Evolutionary conservation across 805 yeast species (phyloP), one percentile per base, ranked within the genome.

Genomic region (Pichia heedii): DNA sequence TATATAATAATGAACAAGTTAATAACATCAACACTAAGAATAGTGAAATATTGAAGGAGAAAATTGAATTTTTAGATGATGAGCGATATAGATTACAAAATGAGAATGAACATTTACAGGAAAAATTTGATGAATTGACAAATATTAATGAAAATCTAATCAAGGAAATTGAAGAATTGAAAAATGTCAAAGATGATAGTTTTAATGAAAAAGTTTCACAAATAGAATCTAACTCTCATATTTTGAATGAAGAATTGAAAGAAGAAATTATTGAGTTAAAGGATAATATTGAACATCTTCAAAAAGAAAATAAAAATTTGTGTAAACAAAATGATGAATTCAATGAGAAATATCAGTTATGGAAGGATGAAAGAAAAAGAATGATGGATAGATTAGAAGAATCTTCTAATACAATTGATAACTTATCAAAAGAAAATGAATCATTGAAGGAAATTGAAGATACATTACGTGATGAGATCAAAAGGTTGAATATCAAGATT

Each of bases 191-290:
- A 26, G 34, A 18, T 4, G 20, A 32, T 19, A 43, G 54, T 24
- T 53, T 55, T 39, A 46, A 52, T 3, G 32, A 29, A 15, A 29
- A 29, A 5, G 32, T 29, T 10, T 29, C 32, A 12, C 32, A 29
- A 4, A 29, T 29, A 16, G 32, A 29, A 29, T 12, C 32, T 10
- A 29, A 29, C 13, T 29, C 32, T 2, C 15, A 3, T 5, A 29
- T 29, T 29, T n/a, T n/a, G n/a, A 29, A 10, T 29, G 32, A 29
- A 65, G 61, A 42, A 54, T 54, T 21, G 54, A 51, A 32, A 16
- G 13, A 32, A 10, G 20, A 32, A 32, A 32, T 16, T 18, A 32
- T 9, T 20, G 38, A 47, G 1, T 36, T 60, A 20, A 26, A 40
- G 15, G 19, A n/a, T 5, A 26, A 41, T 22, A 27, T 46, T 13